Conservation (phyloP, 176 grass and related monocot genomes). For the Avena sativa region DNA sequence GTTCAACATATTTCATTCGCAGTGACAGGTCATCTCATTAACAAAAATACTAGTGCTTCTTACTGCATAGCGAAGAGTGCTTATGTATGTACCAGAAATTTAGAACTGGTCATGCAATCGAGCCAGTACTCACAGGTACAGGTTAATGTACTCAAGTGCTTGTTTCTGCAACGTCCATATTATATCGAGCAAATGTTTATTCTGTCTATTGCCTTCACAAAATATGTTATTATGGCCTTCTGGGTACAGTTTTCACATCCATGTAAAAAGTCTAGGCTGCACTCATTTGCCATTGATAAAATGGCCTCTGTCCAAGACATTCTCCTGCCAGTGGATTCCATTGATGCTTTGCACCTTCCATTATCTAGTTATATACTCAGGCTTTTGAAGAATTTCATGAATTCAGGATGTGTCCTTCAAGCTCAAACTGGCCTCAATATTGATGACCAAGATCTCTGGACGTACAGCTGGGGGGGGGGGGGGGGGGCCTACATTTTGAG, state of each 20-base stretch:
- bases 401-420: not conserved
- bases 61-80: not conserved
- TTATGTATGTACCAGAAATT: constrained; percentile 7
- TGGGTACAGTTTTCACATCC: constrained; percentile 24
- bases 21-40: constrained; percentile 3
- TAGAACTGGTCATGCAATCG: not conserved
- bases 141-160: constrained; percentile 24
- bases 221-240: constrained; percentile 2
- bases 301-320: not conserved
- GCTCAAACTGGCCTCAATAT: constrained; percentile 1
- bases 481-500: not conserved
- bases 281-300: not conserved
- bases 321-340: not conserved
- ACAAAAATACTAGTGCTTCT: constrained; percentile 22
- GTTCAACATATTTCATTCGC: constrained; percentile 9
- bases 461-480: not conserved
- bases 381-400: constrained; percentile 6
- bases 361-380: not conserved
- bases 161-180: not conserved
- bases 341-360: not conserved
- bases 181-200: constrained; percentile 14
- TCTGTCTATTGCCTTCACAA: not conserved
- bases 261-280: not conserved
- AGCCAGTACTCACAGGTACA: not conserved
- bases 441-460: not conserved